These are phyloP conservation scores for Hebeloma cylindrosporum DNA, from an alignment of 768 basidiomycete genomes.

Conservation along the genomic window DNA sequence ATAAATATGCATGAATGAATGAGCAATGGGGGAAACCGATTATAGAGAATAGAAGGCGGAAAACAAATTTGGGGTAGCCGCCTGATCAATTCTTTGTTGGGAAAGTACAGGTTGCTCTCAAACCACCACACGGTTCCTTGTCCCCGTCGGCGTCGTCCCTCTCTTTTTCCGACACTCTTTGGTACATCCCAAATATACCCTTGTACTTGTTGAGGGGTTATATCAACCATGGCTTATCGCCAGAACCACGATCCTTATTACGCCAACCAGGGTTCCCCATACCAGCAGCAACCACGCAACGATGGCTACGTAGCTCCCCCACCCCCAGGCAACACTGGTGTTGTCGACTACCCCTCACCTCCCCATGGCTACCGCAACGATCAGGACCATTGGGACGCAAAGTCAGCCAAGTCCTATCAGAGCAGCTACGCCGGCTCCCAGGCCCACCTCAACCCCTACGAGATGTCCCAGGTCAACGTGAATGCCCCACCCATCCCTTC, in stretches of 20 bases:
- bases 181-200: constrained; percentile 8
- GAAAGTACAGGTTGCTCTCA: constrained; percentile 15
- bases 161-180: constrained; percentile 13
- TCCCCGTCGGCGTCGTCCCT: constrained; percentile 10
- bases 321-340: constrained; percentile 28
- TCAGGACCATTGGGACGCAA: constrained; percentile 50
- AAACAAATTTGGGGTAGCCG: too few species aligned
- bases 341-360: constrained; percentile 37
- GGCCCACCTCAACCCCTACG: constrained; percentile 68
- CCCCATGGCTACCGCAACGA: constrained; percentile 39
- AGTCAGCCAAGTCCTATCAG: constrained; percentile 61
- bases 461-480: constrained; percentile 49
- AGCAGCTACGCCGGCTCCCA: constrained; percentile 71
- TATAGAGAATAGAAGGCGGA: too few species aligned
- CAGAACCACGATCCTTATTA: constrained; percentile 57
- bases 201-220: constrained; percentile 10
- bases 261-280: constrained; percentile 26
- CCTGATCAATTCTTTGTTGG: constrained; percentile 22
- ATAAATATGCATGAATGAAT: too few species aligned
- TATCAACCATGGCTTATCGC: constrained; percentile 50
- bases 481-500: constrained; percentile 53
- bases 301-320: constrained; percentile 20
- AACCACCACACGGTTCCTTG: constrained; percentile 25
- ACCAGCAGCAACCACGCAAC: constrained; percentile 21
- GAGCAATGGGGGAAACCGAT: too few species aligned